Percentiles rank a stretch among this genome's conserved stretches.
phyloP scores from a whole-genome alignment of 148 eudicot species.

The Vaccinium darrowii region DNA sequence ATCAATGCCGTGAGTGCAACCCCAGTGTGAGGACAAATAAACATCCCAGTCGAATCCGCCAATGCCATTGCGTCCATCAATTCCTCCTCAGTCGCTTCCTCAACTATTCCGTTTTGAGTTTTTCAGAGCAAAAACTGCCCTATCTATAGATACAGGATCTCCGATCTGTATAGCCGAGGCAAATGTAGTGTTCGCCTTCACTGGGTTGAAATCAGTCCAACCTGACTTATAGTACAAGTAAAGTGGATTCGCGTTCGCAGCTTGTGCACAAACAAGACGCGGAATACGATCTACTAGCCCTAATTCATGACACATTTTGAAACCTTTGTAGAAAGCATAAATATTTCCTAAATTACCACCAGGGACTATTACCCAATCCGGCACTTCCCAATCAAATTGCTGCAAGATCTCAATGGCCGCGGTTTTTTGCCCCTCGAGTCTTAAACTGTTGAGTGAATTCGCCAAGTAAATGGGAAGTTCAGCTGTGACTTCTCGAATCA shows the following conservation, averaged over 20 bases:
- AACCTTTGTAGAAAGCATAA: slow-evolving; percentile 90
- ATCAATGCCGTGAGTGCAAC: slow-evolving; percentile 76
- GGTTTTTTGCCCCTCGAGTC: slow-evolving; percentile 79
- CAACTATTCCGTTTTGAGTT: slow-evolving; percentile 77
- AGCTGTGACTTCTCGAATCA: slow-evolving; percentile 78
- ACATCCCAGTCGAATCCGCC: slow-evolving; percentile 97
- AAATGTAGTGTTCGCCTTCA: slow-evolving; percentile 75
- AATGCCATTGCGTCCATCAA: slow-evolving; percentile 96
- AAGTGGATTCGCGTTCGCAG: slow-evolving; percentile 87
- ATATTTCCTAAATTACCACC: slow-evolving; percentile 93
- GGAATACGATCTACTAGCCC: slow-evolving; percentile 84
- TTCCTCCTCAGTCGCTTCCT: slow-evolving; percentile 96
- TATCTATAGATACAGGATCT: slow-evolving; percentile 84
- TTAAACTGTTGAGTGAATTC: slow-evolving; percentile 70
- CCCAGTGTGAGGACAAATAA: slow-evolving; percentile 93
- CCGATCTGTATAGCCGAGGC: slow-evolving; percentile 98
- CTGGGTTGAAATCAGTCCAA: slow-evolving; percentile 73
- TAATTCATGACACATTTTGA: slow-evolving; percentile 77
- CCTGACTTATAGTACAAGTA: slow-evolving; percentile 68
- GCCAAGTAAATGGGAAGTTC: slow-evolving; percentile 85
- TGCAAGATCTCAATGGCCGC: slow-evolving; percentile 85
- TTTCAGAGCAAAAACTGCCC: slow-evolving; percentile 76
- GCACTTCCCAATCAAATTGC: slow-evolving; percentile 97
- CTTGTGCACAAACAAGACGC: slow-evolving; percentile 88
- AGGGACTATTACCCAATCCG: slow-evolving; percentile 95